phyloP scores from a whole-genome alignment of 371 early-diverging fungal species.

The Actinomortierella wolfii region DNA sequence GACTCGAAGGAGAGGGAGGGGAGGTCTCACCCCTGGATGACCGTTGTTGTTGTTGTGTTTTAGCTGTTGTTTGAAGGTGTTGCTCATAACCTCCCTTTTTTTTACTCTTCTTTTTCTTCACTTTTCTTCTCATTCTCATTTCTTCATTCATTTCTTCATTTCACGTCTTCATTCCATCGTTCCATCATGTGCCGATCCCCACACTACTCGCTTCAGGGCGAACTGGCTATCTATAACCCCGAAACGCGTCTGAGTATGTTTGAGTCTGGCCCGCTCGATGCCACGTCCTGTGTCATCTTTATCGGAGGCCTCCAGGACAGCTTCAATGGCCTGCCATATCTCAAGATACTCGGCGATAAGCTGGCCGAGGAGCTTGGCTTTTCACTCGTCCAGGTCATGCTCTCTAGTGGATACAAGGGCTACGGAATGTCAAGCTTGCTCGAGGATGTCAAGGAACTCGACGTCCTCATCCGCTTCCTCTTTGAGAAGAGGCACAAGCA shows the following conservation, averaged over 20 bases:
- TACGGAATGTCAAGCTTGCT: conserved; percentile 51
- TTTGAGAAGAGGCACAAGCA: conserved; percentile 44
- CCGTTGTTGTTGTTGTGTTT: no score
- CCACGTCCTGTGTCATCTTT: conserved; percentile 49
- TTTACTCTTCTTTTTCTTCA: no score
- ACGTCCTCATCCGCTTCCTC: conserved; percentile 48
- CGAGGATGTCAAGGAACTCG: conserved; percentile 50
- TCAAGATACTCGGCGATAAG: conserved; percentile 34
- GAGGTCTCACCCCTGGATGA: no score
- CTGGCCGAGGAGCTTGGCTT: conserved; percentile 40
- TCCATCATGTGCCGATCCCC: conserved; percentile 18
- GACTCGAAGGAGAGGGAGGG: not conserved
- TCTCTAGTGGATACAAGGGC: conserved; percentile 55
- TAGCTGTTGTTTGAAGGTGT: no score
- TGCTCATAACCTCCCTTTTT: no score
- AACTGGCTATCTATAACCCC: conserved; percentile 33
- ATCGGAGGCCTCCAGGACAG: conserved; percentile 57
- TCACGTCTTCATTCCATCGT: not conserved
- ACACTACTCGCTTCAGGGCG: conserved; percentile 15
- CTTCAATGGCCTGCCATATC: conserved; percentile 54
- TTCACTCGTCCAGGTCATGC: conserved; percentile 55
- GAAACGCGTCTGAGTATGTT: conserved; percentile 52
- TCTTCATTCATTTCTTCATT: not conserved
- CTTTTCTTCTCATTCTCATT: not conserved
- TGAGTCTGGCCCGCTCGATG: conserved; percentile 48